phyloP scores from a whole-genome alignment of 2,329 filamentous ascomycete species.

The Epichloe hybrida region DNA sequence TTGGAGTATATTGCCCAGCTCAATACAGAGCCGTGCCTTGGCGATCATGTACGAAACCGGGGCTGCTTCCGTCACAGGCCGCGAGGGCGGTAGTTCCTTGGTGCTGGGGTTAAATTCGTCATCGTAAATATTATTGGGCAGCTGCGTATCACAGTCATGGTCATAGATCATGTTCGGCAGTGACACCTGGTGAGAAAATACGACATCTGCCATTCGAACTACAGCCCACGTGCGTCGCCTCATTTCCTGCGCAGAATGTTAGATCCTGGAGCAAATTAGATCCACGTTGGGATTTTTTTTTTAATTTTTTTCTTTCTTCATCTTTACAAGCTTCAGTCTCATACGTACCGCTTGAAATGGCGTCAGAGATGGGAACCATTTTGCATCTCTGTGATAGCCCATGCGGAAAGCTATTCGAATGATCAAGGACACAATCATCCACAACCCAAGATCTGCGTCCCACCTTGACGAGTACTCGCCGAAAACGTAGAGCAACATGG shows the following conservation, averaged over 20 bases:
- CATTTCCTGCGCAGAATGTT: slow-evolving; percentile 43
- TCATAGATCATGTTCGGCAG: slow-evolving; percentile 57
- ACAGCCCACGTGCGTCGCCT: slow-evolving; percentile 54
- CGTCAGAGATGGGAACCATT: slow-evolving; percentile 56
- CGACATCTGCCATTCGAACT: slow-evolving; percentile 57
- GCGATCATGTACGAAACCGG: slow-evolving; percentile 68
- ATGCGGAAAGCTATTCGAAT: slow-evolving; percentile 50
- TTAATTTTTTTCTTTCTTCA: too few species aligned
- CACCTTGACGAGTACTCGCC: slow-evolving; percentile 60
- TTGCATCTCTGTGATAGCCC: slow-evolving; percentile 68
- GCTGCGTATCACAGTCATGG: slow-evolving; percentile 59
- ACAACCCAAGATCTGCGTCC: slow-evolving; percentile 59
- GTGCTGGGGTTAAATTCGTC: slow-evolving; percentile 63
- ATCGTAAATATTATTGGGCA: slow-evolving; percentile 68
- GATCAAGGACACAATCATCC: slow-evolving; percentile 41
- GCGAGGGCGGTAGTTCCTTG: slow-evolving; percentile 51
- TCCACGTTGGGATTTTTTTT: too few species aligned
- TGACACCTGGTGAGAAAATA: slow-evolving; percentile 65
- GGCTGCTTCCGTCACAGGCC: slow-evolving; percentile 57
- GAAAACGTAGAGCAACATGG: slow-evolving; percentile 61
- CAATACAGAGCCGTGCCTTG: slow-evolving; percentile 53
- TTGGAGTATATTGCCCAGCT: slow-evolving; percentile 64
- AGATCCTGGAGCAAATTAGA: neutral
- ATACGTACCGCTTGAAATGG: slow-evolving; percentile 54
- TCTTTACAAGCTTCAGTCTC: neutral